Conservation (phyloP, 768 basidiomycete genomes). For the Rhodotorula kratochvilovae region DNA sequence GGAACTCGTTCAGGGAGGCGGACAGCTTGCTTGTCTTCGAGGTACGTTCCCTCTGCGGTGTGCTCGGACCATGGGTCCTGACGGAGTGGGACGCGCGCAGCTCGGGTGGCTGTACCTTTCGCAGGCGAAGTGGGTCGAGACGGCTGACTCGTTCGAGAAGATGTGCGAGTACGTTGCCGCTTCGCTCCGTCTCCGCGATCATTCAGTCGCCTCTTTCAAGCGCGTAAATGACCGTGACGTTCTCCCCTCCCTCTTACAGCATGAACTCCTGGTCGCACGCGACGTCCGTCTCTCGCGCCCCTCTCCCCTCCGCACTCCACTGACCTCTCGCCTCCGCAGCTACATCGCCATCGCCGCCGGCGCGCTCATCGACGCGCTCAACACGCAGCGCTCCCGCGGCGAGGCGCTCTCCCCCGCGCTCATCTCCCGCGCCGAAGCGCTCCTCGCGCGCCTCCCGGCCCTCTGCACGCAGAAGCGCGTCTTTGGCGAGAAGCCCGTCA, state of each 20-base stretch:
- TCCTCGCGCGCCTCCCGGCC: constrained; percentile 14
- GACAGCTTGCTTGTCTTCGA: constrained; percentile 37
- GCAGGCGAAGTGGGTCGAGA: constrained; percentile 21
- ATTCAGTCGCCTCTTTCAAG: too few relatives aligned
- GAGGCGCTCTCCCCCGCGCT: constrained; percentile 8
- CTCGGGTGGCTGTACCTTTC: constrained; percentile 36
- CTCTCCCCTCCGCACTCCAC: too few relatives aligned
- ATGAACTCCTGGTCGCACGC: constrained; percentile 27
- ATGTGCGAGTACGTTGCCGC: constrained; percentile 17
- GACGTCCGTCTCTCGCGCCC: background rate
- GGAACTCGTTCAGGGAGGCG: constrained; percentile 29
- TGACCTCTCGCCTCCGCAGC: background rate
- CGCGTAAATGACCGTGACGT: too few relatives aligned
- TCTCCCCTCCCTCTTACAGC: background rate
- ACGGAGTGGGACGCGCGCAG: background rate
- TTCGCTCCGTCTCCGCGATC: too few relatives aligned
- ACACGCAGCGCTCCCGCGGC: background rate
- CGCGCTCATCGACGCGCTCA: constrained; percentile 29
- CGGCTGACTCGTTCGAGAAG: constrained; percentile 17
- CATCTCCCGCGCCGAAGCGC: constrained; percentile 3
- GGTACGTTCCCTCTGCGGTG: background rate
- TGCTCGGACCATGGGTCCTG: too few relatives aligned
- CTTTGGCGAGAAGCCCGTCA: constrained; percentile 35
- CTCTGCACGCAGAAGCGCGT: constrained; percentile 24
- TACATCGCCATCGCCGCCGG: constrained; percentile 26